Percentiles rank a stretch among this genome's conserved stretches.
These are phyloP conservation scores for Trichoderma lentiforme DNA, from an alignment of 2,329 filamentous ascomycete genomes.

Conservation along the genomic window DNA sequence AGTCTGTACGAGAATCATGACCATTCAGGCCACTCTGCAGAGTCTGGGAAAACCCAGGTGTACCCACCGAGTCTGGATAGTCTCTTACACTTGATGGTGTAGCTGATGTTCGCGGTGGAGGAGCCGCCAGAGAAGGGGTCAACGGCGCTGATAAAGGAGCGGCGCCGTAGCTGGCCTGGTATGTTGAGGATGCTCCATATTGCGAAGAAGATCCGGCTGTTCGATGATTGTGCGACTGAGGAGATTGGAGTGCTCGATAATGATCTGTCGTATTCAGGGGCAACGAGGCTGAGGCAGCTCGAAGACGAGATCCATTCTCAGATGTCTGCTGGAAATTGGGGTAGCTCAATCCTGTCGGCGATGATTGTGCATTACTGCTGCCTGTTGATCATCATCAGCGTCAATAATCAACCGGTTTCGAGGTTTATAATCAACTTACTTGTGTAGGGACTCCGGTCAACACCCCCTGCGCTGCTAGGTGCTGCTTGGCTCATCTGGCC, in stretches of 20 bases:
- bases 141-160: constrained; percentile 47
- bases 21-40: constrained; percentile 31
- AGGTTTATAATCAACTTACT: constrained; percentile 37
- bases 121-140: constrained; percentile 28
- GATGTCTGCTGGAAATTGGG: constrained; percentile 40
- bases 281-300: constrained; percentile 48
- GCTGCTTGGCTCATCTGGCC: constrained; percentile 38
- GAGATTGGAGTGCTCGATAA: constrained; percentile 33
- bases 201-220: constrained; percentile 35
- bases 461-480: constrained; percentile 41
- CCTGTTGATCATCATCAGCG: not conserved
- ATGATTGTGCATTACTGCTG: constrained; percentile 42
- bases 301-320: constrained; percentile 45
- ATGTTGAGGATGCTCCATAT: constrained; percentile 42
- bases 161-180: constrained; percentile 51
- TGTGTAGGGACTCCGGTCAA: constrained; percentile 52
- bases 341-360: constrained; percentile 50
- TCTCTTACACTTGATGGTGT: constrained; percentile 39
- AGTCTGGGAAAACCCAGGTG: constrained; percentile 51
- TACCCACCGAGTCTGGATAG: constrained; percentile 49
- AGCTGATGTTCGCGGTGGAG: constrained; percentile 19
- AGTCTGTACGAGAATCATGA: constrained; percentile 40
- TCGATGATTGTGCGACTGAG: constrained; percentile 1
- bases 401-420: not conserved
- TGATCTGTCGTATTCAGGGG: constrained; percentile 44